A percentile compares a stretch with the other conserved stretches of the same genome.
These are phyloP conservation scores for Lablab purpureus DNA, from an alignment of 306 rosid genomes.

Conservation along the genomic window DNA sequence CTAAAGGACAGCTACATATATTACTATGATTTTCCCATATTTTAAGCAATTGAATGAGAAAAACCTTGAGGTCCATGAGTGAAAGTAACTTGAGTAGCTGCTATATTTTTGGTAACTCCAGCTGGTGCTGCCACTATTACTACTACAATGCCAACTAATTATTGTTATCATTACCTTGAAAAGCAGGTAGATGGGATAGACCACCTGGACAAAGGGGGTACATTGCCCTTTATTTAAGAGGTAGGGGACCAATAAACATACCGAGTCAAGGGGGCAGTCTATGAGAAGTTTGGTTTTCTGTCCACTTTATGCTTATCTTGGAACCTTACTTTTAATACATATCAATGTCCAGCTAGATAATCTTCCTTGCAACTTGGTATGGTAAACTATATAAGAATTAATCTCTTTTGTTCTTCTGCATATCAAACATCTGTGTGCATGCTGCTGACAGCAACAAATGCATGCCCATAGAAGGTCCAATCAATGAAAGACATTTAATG, in stretches of 20 bases:
- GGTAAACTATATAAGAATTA: neutral
- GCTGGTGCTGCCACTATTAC: constrained; percentile 9
- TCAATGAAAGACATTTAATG: neutral
- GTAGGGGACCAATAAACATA: constrained; percentile 20
- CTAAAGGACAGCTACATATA: neutral
- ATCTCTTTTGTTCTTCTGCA: neutral
- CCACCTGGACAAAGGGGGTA: constrained; percentile 13
- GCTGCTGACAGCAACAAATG: neutral
- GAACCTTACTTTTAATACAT: constrained; percentile 6
- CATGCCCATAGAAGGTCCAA: neutral
- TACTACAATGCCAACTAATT: constrained; percentile 24
- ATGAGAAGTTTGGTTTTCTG: neutral
- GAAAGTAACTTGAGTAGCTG: constrained; percentile 22
- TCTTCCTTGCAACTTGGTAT: neutral
- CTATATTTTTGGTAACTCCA: constrained; percentile 13
- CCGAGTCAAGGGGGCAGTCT: constrained; percentile 17
- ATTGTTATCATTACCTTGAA: constrained; percentile 26
- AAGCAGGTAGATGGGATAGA: constrained; percentile 39
- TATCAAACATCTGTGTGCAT: neutral
- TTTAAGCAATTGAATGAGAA: constrained; percentile 2
- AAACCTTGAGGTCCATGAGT: neutral
- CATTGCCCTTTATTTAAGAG: neutral
- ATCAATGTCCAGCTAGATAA: constrained; percentile 20
- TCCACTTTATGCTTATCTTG: constrained; percentile 26
- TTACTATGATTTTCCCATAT: constrained; percentile 7